phyloP scores from a whole-genome alignment of 495 filamentous ascomycete genomes.

The Neurospora tetraspora region DNA sequence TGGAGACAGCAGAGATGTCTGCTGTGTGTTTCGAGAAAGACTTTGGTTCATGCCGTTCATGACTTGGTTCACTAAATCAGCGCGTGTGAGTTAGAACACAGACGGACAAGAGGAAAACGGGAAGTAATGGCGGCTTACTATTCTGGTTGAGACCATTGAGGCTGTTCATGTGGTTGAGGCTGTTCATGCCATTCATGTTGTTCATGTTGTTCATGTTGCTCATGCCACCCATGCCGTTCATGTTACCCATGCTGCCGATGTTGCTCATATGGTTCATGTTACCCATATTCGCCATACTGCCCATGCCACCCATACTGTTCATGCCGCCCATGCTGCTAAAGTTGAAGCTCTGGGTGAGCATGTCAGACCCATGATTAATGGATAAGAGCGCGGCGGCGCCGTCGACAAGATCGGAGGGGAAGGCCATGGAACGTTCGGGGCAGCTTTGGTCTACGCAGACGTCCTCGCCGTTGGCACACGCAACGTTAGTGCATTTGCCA shows the following conservation, averaged over 20 bases:
- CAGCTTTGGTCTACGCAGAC: slow-evolving; percentile 27
- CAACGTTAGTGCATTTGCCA: slow-evolving; percentile 23
- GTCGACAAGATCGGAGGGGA: slow-evolving; percentile 16
- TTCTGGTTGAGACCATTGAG: background rate
- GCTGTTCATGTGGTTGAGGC: background rate
- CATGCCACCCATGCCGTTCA: background rate
- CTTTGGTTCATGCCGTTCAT: slow-evolving; percentile 10
- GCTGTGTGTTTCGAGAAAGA: slow-evolving; percentile 6
- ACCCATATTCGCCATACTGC: background rate
- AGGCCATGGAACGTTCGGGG: slow-evolving; percentile 9
- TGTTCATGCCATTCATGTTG: background rate
- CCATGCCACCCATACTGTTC: background rate
- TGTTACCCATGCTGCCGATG: background rate
- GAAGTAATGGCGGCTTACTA: background rate
- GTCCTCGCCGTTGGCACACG: slow-evolving; percentile 22
- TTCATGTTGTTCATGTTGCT: background rate
- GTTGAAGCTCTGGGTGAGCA: slow-evolving; percentile 2
- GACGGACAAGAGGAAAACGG: background rate
- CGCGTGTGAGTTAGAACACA: slow-evolving; percentile 2
- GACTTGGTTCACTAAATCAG: background rate
- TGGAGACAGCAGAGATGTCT: slow-evolving; percentile 6
- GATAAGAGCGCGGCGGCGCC: slow-evolving; percentile 26
- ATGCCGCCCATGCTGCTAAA: background rate
- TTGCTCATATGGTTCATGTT: background rate
- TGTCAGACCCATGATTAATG: slow-evolving; percentile 21